Evolutionary conservation across 2,329 filamentous ascomycete genomes (phyloP).

Genomic region (Aspergillus bombycis): DNA sequence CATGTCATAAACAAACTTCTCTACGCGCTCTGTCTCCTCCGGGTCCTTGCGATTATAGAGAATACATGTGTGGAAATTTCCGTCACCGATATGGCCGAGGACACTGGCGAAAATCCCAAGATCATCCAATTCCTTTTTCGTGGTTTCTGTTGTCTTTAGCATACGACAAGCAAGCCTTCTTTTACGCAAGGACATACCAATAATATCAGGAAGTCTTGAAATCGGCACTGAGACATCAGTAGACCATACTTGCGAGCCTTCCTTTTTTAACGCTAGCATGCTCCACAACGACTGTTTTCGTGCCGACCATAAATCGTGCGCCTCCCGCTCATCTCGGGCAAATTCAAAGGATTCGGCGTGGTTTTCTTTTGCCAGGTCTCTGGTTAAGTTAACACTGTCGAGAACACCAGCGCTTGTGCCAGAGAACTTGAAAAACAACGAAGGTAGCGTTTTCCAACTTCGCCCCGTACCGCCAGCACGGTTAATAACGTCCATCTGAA

Average conservation of each 20-base stretch:
- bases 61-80: conserved; percentile 93
- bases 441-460: conserved; percentile 44
- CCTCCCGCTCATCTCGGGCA: conserved; percentile 56
- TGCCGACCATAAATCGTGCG: conserved; percentile 62
- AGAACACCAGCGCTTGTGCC: conserved; percentile 77
- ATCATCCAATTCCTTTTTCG: conserved; percentile 86
- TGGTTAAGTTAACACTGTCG: conserved; percentile 74
- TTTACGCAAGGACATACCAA: conserved; percentile 45
- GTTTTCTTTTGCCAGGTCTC: conserved; percentile 66
- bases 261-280: conserved; percentile 59
- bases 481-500: conserved; percentile 69
- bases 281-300: conserved; percentile 65
- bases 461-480: conserved; percentile 62
- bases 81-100: conserved; percentile 87
- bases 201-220: conserved; percentile 64
- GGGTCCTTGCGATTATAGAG: conserved; percentile 76
- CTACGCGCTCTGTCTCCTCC: conserved; percentile 73
- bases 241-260: conserved; percentile 62
- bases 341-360: conserved; percentile 59
- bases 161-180: neutral
- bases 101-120: conserved; percentile 85
- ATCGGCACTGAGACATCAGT: conserved; percentile 65
- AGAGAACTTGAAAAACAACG: conserved; percentile 62
- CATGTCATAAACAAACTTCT: conserved; percentile 85
- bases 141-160: conserved; percentile 63